phyloP scores from a whole-genome alignment of 805 yeast genomes.

The Wickerhamomyces alni region DNA sequence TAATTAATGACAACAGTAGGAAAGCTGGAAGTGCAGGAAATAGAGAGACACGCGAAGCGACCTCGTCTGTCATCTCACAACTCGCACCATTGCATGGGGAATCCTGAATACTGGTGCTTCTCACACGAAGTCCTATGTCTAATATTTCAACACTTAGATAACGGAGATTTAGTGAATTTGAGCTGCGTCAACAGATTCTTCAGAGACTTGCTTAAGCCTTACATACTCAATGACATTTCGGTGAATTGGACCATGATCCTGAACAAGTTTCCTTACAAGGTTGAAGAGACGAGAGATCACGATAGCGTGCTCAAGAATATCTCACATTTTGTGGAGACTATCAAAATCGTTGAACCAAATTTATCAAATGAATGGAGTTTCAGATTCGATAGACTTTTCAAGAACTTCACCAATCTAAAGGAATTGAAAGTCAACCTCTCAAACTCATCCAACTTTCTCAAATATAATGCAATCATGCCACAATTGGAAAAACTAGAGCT shows the following conservation, averaged over 20 bases:
- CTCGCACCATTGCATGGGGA: too few species aligned
- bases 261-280: not conserved
- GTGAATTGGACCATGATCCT: not conserved
- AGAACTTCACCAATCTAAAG: conserved; percentile 16
- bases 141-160: not conserved
- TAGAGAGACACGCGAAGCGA: not conserved
- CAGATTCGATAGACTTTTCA: conserved; percentile 23
- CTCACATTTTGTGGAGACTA: conserved; percentile 14
- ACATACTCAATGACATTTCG: not conserved
- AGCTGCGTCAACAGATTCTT: not conserved
- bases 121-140: not conserved
- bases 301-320: not conserved
- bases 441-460: conserved; percentile 29
- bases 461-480: conserved; percentile 21
- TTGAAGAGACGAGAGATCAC: not conserved
- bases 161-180: not conserved
- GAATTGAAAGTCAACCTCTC: conserved; percentile 21
- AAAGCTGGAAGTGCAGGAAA: not conserved
- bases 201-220: not conserved
- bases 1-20: too few species aligned
- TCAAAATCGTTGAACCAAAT: conserved; percentile 24
- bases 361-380: conserved; percentile 31
- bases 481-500: conserved; percentile 15
- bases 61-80: not conserved
- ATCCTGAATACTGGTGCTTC: not conserved